phyloP scores from a whole-genome alignment of 2,329 filamentous ascomycete species.

The Graphiopsis chlorocephala region DNA sequence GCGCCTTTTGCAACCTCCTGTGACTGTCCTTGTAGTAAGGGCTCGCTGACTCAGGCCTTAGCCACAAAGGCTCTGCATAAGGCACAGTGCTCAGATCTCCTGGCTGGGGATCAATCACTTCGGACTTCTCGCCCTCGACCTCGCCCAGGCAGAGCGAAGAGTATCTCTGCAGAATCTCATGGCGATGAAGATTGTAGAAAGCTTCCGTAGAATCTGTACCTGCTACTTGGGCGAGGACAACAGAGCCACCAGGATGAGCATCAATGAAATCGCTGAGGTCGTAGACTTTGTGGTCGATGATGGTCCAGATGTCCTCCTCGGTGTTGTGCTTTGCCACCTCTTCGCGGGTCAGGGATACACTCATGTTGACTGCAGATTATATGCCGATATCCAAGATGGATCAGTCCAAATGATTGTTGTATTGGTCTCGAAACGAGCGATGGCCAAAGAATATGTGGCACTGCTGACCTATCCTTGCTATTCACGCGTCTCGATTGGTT shows the following conservation, averaged over 20 bases:
- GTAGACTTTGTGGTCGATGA: constrained; percentile 85
- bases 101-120: constrained; percentile 65
- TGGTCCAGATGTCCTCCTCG: constrained; percentile 74
- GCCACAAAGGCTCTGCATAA: constrained; percentile 82
- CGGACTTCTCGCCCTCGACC: constrained; percentile 69
- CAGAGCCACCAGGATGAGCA: constrained; percentile 78
- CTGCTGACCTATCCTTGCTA: constrained; percentile 10
- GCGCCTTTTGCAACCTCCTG: constrained; percentile 62
- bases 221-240: constrained; percentile 76
- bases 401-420: too few relatives aligned
- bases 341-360: constrained; percentile 19
- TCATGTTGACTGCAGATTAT: background rate
- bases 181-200: constrained; percentile 89
- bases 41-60: constrained; percentile 70
- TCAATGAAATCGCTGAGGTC: constrained; percentile 82
- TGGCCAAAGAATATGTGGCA: constrained; percentile 18
- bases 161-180: constrained; percentile 85
- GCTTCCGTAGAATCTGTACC: constrained; percentile 76
- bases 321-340: constrained; percentile 58
- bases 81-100: constrained; percentile 75
- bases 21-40: constrained; percentile 81
- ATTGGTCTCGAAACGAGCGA: background rate
- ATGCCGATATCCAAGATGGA: background rate
- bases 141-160: constrained; percentile 70
- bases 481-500: background rate